Evolutionary conservation across 2,329 filamentous ascomycete species (phyloP).

Genomic region (Aspergillus pseudotamarii): DNA sequence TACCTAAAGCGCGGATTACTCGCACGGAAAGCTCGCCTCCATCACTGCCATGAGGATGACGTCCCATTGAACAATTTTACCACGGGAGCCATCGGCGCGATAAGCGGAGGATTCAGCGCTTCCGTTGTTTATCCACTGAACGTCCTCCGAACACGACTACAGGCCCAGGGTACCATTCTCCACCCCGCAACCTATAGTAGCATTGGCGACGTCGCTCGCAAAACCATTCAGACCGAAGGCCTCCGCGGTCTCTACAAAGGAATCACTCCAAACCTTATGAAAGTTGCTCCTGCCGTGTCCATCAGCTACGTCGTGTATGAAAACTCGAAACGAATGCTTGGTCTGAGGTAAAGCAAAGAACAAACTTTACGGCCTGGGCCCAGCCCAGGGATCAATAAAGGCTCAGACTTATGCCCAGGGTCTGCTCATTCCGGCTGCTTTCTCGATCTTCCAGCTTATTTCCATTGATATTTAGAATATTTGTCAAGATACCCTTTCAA

Average conservation of each 20-base stretch:
- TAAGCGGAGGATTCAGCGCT: constrained; percentile 88
- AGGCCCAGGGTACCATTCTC: constrained; percentile 91
- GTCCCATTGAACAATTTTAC: constrained; percentile 77
- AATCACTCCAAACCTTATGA: constrained; percentile 89
- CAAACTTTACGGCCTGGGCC: not conserved
- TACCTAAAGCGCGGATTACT: constrained; percentile 79
- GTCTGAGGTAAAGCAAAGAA: constrained; percentile 42
- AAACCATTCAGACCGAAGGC: constrained; percentile 82
- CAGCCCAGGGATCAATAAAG: not conserved
- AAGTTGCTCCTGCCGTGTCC: constrained; percentile 92
- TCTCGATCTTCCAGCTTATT: constrained; percentile 2
- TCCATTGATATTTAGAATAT: constrained; percentile 25
- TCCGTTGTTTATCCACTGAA: constrained; percentile 96
- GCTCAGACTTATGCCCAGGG: too few species aligned
- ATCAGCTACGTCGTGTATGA: constrained; percentile 95
- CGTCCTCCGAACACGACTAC: constrained; percentile 84
- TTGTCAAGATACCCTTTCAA: constrained; percentile 37
- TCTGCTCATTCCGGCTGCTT: not conserved
- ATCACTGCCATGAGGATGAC: constrained; percentile 79
- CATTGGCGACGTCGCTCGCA: constrained; percentile 83
- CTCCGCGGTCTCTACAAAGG: constrained; percentile 89
- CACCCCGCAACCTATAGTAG: constrained; percentile 89
- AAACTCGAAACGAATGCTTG: constrained; percentile 76
- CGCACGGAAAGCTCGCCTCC: constrained; percentile 67
- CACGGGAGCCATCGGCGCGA: constrained; percentile 86